Evolutionary conservation across 2,329 filamentous ascomycete species (phyloP).

Genomic region (Diplodia scrobiculata): DNA sequence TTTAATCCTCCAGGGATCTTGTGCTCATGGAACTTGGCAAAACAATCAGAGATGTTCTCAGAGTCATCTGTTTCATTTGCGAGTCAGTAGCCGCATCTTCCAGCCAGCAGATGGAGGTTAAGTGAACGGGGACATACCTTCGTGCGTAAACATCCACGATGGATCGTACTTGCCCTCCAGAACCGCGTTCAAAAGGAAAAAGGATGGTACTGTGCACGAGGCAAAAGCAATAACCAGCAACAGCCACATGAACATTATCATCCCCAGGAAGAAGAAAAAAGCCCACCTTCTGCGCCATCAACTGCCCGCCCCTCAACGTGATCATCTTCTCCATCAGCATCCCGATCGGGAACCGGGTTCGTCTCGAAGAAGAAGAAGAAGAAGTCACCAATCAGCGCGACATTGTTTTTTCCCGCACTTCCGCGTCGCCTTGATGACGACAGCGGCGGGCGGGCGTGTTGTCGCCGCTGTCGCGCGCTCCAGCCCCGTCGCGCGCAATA

Average conservation of each 20-base stretch:
- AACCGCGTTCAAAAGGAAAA: conserved; percentile 31
- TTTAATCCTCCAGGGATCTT: conserved; percentile 40
- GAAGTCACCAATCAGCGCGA: conserved; percentile 30
- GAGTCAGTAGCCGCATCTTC: too few relatives aligned
- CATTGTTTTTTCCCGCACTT: conserved; percentile 29
- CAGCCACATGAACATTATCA: background rate
- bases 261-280: background rate
- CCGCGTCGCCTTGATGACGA: conserved; percentile 20
- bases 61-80: background rate
- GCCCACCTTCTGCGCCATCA: conserved; percentile 30
- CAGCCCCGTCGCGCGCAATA: background rate
- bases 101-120: too few relatives aligned
- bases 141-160: conserved; percentile 1
- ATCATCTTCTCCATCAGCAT: conserved; percentile 31
- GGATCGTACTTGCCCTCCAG: conserved; percentile 31
- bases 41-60: background rate
- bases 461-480: conserved; percentile 1
- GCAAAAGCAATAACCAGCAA: background rate
- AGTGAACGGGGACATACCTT: background rate
- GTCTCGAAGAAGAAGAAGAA: conserved; percentile 26
- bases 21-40: conserved; percentile 34
- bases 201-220: conserved; percentile 32
- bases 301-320: conserved; percentile 26
- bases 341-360: conserved; percentile 28
- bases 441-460: background rate